Conservation (phyloP, 805 yeast genomes). For the Diddensiella santjacobensis region DNA sequence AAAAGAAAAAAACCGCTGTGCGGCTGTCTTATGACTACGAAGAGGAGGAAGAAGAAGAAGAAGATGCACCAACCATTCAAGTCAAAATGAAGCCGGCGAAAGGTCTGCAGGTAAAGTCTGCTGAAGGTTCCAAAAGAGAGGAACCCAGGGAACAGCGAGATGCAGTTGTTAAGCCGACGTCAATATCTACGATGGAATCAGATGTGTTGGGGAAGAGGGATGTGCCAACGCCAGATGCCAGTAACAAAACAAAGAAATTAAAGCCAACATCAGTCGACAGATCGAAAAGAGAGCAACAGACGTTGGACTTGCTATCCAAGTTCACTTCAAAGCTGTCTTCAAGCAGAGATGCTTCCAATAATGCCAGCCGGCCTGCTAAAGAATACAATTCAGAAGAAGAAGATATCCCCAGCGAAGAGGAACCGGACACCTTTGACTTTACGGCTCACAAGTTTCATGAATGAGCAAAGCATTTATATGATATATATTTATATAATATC, state of each 20-base stretch:
- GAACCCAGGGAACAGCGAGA: constrained; percentile 3
- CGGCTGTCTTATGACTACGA: constrained; percentile 40
- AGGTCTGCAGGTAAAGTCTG: not conserved
- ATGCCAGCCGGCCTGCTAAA: not conserved
- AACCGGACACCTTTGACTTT: constrained; percentile 3
- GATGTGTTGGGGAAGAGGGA: not conserved
- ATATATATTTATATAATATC: not conserved
- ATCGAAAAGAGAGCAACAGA: constrained; percentile 30
- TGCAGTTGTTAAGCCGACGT: not conserved
- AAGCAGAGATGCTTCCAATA: not conserved
- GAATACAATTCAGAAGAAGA: constrained; percentile 11
- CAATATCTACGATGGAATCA: not conserved
- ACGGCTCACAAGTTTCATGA: constrained; percentile 7
- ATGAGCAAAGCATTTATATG: not conserved
- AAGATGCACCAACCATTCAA: constrained; percentile 16
- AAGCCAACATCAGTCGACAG: constrained; percentile 2
- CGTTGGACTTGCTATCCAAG: constrained; percentile 27
- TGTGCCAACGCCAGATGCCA: not conserved
- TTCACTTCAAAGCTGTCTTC: constrained; percentile 28
- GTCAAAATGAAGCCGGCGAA: constrained; percentile 28
- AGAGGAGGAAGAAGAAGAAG: constrained; percentile 36
- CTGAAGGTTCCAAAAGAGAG: not conserved
- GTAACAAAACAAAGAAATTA: not conserved
- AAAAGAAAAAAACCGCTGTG: constrained; percentile 26
- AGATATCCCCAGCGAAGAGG: constrained; percentile 1